phyloP scores from a whole-genome alignment of 345 rosid species.

The Linum lewisii region DNA sequence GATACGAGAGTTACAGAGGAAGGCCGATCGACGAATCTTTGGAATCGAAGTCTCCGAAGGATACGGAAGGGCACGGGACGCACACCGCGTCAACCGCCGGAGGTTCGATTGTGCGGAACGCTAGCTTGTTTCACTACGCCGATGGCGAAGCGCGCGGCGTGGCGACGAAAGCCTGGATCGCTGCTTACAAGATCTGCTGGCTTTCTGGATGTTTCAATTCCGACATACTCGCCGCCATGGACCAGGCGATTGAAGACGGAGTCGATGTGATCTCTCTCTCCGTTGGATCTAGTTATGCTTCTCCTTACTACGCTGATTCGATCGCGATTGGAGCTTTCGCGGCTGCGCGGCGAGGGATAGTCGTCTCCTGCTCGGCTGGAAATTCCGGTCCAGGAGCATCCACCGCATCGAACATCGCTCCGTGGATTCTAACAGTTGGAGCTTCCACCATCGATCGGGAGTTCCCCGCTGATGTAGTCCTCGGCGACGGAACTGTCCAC shows the following conservation, averaged over 20 bases:
- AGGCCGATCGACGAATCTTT: constrained; percentile 28
- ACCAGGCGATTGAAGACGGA: constrained; percentile 71
- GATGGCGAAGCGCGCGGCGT: constrained; percentile 75
- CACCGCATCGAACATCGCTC: constrained; percentile 78
- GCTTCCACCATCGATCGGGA: constrained; percentile 84
- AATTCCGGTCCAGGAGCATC: constrained; percentile 72
- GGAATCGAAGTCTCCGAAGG: constrained; percentile 63
- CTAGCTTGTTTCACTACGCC: constrained; percentile 57
- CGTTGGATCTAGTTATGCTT: constrained; percentile 63
- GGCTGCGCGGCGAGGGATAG: constrained; percentile 48
- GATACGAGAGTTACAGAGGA: constrained; percentile 34
- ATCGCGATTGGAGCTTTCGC: constrained; percentile 79
- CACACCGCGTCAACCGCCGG: constrained; percentile 88
- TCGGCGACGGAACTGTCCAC: constrained; percentile 47
- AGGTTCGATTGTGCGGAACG: constrained; percentile 55
- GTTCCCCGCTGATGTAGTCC: constrained; percentile 65
- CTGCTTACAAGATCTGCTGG: constrained; percentile 92
- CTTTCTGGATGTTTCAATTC: constrained; percentile 67
- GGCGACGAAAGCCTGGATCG: constrained; percentile 73
- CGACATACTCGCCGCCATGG: constrained; percentile 91
- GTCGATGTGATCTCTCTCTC: constrained; percentile 79
- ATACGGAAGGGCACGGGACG: constrained; percentile 83
- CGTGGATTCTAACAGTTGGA: constrained; percentile 86
- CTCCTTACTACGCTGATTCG: constrained; percentile 57
- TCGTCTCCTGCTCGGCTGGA: constrained; percentile 88